Evolutionary conservation across 306 rosid genomes (phyloP).

Genomic region (Begonia masoniana): DNA sequence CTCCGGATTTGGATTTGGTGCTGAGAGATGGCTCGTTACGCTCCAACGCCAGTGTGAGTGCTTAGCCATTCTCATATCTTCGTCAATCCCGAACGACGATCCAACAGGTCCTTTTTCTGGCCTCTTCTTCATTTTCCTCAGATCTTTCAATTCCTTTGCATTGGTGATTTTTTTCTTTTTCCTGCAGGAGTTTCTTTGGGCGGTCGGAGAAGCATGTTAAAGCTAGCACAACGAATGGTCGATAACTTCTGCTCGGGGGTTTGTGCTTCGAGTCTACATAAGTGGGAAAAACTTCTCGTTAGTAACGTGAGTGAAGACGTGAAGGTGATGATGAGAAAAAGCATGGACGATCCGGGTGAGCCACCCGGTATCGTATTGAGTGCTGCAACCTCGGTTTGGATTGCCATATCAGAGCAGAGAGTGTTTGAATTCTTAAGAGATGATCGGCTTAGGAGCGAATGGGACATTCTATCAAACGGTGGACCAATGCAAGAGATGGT

Average conservation of each 20-base stretch:
- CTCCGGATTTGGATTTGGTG: slow-evolving; percentile 70
- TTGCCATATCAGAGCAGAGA: neutral
- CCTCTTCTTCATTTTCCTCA: slow-evolving; percentile 2
- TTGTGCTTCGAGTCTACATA: slow-evolving; percentile 32
- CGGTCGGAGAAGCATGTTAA: slow-evolving; percentile 43
- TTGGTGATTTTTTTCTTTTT: neutral
- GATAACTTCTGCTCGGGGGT: slow-evolving; percentile 61
- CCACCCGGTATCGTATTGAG: no score
- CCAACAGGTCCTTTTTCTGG: slow-evolving; percentile 27
- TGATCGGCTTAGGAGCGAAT: slow-evolving; percentile 35
- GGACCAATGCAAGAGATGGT: slow-evolving; percentile 48
- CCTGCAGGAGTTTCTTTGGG: slow-evolving; percentile 27
- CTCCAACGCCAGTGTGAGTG: slow-evolving; percentile 69
- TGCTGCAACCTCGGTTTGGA: no score
- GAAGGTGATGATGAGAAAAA: no score
- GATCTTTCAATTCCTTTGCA: neutral
- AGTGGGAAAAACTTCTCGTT: slow-evolving; percentile 24
- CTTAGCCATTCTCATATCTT: slow-evolving; percentile 39
- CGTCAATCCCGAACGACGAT: slow-evolving; percentile 31
- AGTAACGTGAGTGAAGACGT: no score
- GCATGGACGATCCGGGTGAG: no score
- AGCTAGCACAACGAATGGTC: slow-evolving; percentile 66
- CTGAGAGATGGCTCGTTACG: slow-evolving; percentile 76
- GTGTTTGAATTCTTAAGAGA: slow-evolving; percentile 50
- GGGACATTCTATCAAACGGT: slow-evolving; percentile 52